These are phyloP conservation scores for Lactifluus piperatus DNA, from an alignment of 768 basidiomycete genomes.

Conservation along the genomic window DNA sequence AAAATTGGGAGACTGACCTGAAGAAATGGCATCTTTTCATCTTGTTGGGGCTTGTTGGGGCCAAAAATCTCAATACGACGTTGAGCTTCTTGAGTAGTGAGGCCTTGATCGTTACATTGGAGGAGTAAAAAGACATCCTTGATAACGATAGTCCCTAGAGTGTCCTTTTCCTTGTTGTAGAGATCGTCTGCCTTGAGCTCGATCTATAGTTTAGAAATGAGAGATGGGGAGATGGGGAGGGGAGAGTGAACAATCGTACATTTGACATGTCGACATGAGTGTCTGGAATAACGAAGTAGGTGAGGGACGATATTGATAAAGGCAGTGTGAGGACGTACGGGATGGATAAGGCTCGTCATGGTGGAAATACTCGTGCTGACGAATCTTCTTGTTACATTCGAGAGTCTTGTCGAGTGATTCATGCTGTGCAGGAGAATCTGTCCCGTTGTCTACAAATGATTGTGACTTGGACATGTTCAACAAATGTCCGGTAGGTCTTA, in stretches of 20 bases:
- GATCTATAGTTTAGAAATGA: conserved; percentile 43
- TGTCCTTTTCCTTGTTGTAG: conserved; percentile 99
- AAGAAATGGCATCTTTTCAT: too few species aligned
- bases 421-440: conserved; percentile 44
- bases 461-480: conserved; percentile 30
- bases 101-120: too few species aligned
- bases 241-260: conserved; percentile 31
- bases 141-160: conserved; percentile 92
- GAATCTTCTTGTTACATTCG: conserved; percentile 43
- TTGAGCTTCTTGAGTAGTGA: too few species aligned
- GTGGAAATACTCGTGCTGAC: conserved; percentile 83
- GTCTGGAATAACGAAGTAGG: conserved; percentile 35
- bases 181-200: conserved; percentile 89
- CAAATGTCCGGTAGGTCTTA: too few species aligned
- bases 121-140: conserved; percentile 96
- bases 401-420: conserved; percentile 27
- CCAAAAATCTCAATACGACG: too few species aligned
- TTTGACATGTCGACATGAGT: conserved; percentile 83
- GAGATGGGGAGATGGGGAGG: too few species aligned
- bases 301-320: conserved; percentile 14
- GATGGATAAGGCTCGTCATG: conserved; percentile 60
- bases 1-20: too few species aligned
- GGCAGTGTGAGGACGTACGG: conserved; percentile 40
- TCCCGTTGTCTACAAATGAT: conserved; percentile 54
- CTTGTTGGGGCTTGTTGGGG: too few species aligned